Evolutionary conservation across 2,329 filamentous ascomycete species (phyloP).

Genomic region (Periconia digitata): DNA sequence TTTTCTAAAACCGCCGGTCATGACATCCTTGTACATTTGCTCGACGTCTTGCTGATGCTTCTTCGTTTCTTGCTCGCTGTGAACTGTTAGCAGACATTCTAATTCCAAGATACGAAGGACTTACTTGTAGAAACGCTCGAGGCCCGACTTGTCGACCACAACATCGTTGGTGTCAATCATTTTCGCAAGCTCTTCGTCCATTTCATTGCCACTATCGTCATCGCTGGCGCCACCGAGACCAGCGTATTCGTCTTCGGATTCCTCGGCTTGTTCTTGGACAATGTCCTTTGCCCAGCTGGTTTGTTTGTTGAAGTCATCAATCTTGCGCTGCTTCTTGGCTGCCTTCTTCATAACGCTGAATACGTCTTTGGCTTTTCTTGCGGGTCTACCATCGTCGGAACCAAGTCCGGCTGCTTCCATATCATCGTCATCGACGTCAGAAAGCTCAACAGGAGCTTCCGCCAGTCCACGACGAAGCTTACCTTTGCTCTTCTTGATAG

Average conservation of each 20-base stretch:
- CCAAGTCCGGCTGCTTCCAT: slow-evolving; percentile 8
- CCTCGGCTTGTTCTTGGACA: slow-evolving; percentile 90
- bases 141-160: slow-evolving; percentile 74
- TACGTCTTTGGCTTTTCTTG: slow-evolving; percentile 53
- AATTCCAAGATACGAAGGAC: slow-evolving; percentile 44
- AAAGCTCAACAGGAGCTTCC: slow-evolving; percentile 42
- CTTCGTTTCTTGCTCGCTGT: slow-evolving; percentile 74
- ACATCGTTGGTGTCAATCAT: slow-evolving; percentile 87
- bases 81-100: slow-evolving; percentile 18
- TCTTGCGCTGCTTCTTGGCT: slow-evolving; percentile 54
- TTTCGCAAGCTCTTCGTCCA: slow-evolving; percentile 70
- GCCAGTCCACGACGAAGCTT: slow-evolving; percentile 53
- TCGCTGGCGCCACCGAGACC: slow-evolving; percentile 88
- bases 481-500: slow-evolving; percentile 63
- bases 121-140: slow-evolving; percentile 88
- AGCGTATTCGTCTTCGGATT: slow-evolving; percentile 97
- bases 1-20: slow-evolving; percentile 80
- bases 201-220: slow-evolving; percentile 75
- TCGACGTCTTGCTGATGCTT: slow-evolving; percentile 85
- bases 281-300: slow-evolving; percentile 82
- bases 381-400: slow-evolving; percentile 28
- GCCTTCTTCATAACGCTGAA: slow-evolving; percentile 73
- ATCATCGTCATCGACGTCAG: slow-evolving; percentile 50
- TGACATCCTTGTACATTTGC: slow-evolving; percentile 90
- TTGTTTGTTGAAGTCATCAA: slow-evolving; percentile 72